Percentiles rank a stretch among this genome's conserved stretches.
phyloP scores from a whole-genome alignment of 2,329 filamentous ascomycete genomes.

The Macrophomina phaseolina region DNA sequence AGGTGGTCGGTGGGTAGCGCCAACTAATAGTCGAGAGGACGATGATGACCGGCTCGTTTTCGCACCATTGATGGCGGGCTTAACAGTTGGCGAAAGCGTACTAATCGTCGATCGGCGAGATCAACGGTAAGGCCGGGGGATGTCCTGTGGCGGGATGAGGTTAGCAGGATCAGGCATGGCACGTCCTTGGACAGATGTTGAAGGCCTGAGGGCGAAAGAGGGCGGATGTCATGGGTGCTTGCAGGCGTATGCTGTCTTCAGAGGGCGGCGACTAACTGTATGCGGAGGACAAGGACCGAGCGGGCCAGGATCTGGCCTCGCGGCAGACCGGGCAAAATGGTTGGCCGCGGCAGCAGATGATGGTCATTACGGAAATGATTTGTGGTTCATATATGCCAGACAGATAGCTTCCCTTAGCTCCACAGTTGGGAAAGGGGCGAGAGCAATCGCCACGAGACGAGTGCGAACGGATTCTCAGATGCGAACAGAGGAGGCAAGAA shows the following conservation, averaged over 20 bases:
- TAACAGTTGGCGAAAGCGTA: neutral
- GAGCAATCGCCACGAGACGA: neutral
- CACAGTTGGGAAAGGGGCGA: neutral
- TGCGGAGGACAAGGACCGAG: conserved; percentile 1
- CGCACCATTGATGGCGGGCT: neutral
- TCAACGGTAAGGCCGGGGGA: neutral
- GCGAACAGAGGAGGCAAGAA: neutral
- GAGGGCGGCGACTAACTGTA: neutral
- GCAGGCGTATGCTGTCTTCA: conserved; percentile 15
- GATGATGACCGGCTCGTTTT: neutral
- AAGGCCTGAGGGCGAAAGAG: conserved; percentile 5
- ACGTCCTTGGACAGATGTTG: neutral
- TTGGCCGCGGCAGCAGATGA: conserved; percentile 1
- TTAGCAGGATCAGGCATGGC: neutral
- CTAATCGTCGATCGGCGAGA: neutral
- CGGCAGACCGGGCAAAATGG: neutral
- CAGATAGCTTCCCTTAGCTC: conserved; percentile 7
- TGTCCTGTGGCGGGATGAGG: neutral
- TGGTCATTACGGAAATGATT: conserved; percentile 21
- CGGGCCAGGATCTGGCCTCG: conserved; percentile 7
- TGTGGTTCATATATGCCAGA: conserved; percentile 21
- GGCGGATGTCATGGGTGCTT: conserved; percentile 14
- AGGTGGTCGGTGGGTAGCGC: neutral
- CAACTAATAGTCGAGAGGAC: neutral
- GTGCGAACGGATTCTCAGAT: neutral